phyloP scores from a whole-genome alignment of 169 alveolate genomes.

The Fabrea salina region DNA sequence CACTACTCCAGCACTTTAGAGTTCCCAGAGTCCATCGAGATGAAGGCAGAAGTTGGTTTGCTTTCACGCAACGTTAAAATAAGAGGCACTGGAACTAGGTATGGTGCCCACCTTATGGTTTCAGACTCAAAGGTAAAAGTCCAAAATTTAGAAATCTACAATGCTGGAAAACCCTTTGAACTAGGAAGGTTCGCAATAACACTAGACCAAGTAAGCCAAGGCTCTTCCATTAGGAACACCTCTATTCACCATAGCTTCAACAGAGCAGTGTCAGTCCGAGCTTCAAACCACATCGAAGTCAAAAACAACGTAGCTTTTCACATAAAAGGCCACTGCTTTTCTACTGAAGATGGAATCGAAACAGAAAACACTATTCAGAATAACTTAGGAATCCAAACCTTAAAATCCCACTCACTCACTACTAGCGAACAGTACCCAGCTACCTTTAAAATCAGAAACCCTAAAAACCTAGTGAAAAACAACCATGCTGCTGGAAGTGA shows the following conservation, averaged over 20 bases:
- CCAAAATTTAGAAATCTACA: slow-evolving; percentile 49
- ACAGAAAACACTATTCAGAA: slow-evolving; percentile 51
- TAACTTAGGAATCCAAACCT: slow-evolving; percentile 47
- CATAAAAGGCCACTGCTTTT: slow-evolving; percentile 72
- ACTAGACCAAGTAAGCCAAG: slow-evolving; percentile 55
- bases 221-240: slow-evolving; percentile 55
- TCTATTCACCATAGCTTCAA: slow-evolving; percentile 59
- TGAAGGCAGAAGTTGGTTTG: slow-evolving; percentile 74
- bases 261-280: slow-evolving; percentile 69
- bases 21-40: slow-evolving; percentile 37
- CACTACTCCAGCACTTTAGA: slow-evolving; percentile 54
- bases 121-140: slow-evolving; percentile 56
- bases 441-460: slow-evolving; percentile 72
- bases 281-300: slow-evolving; percentile 48
- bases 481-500: slow-evolving; percentile 73
- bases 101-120: slow-evolving; percentile 69
- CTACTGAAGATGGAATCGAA: slow-evolving; percentile 79
- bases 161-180: slow-evolving; percentile 63
- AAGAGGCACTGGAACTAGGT: slow-evolving; percentile 38
- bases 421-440: slow-evolving; percentile 71
- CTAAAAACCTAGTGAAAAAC: slow-evolving; percentile 50
- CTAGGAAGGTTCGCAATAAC: slow-evolving; percentile 74
- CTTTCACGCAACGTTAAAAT: slow-evolving; percentile 58
- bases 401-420: slow-evolving; percentile 47
- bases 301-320: slow-evolving; percentile 63